Base-by-base conservation (phyloP, 2,329 filamentous ascomycete genomes). In the Hymenoscyphus fraxineus region DNA sequence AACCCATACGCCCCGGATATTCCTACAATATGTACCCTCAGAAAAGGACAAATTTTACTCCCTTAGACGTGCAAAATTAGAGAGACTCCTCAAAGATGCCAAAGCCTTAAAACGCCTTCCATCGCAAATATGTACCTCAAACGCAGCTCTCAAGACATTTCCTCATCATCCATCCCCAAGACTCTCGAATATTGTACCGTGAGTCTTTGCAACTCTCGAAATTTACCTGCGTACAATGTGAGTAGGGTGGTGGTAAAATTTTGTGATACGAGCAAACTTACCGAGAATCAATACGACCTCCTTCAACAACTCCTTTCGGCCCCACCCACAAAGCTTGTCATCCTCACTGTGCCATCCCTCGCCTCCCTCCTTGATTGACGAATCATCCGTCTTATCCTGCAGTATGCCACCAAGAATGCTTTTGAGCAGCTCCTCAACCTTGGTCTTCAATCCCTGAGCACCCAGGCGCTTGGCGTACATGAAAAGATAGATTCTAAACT, bases 391-490 rank as follows among this genome's bases (percentile, higher is more conserved):
- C 31, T 85, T 85, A 1, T 90, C 88, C 66, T 83, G 83, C 74
- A 83, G 82, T 71, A 83, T 85, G 60, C 91, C 90, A 7, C 93
- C 93, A 59, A 96, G 81, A 54, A 99, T 80, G 57, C 87, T 90
- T 70, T 92, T 89, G 35, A 98, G 80, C 10, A 99, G 81, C 79
- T 99, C 96, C 75, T 98, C 94, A 1, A 97, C 93, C 79, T 99
- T 99, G 64, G 86, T 83, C 70, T 89, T 87, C 60, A 94, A 80
- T 0, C 93, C 93, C 76, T 99, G 96, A 0, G 93, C 92, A 0
- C 95, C 95, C 6, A 99, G 85, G 0, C 95, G 88, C 79, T 97
- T 98, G 3, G 93, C 94, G 73, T 99, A 99, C 93, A 98, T 98
- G 73, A 93, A 90, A n/a, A 99, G 80, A 73, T 98, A 98, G 1